Evolutionary conservation across 2,329 filamentous ascomycete genomes (phyloP).

Genomic region (Pochonia chlamydosporia): DNA sequence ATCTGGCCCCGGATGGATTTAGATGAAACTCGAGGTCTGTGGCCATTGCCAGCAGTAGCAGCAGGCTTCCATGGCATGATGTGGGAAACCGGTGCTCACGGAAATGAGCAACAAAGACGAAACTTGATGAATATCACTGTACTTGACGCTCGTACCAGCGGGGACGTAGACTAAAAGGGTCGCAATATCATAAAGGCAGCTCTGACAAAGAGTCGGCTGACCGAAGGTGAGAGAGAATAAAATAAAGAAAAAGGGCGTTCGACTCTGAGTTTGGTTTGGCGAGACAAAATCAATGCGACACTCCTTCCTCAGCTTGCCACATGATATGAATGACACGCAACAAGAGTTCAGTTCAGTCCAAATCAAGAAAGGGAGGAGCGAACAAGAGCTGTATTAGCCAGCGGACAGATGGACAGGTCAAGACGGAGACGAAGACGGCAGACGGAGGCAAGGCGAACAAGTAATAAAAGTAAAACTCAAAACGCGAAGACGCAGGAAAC

Average conservation of each 20-base stretch:
- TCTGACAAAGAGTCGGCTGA: background rate
- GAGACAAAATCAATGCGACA: background rate
- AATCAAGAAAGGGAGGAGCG: too few species aligned
- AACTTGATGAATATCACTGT: too few species aligned
- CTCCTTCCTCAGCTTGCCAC: background rate
- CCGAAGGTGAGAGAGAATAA: background rate
- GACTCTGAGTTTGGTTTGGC: background rate
- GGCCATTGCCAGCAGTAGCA: slow-evolving; percentile 26
- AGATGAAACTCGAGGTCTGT: slow-evolving; percentile 22
- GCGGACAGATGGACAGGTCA: too few species aligned
- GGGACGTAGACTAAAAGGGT: too few species aligned
- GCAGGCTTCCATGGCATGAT: slow-evolving; percentile 38
- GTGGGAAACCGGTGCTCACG: background rate
- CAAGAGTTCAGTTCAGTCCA: too few species aligned
- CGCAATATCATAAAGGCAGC: too few species aligned
- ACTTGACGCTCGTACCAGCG: too few species aligned
- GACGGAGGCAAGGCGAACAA: background rate
- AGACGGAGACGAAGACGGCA: background rate
- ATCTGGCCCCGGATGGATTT: slow-evolving; percentile 54
- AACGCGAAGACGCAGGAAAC: too few species aligned
- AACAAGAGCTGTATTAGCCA: too few species aligned
- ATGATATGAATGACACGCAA: background rate
- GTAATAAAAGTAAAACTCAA: background rate
- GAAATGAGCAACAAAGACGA: background rate
- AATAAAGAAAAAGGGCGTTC: too few species aligned